Evolutionary conservation across 176 grass and related monocot genomes (phyloP).

Genomic region (Lolium rigidum): DNA sequence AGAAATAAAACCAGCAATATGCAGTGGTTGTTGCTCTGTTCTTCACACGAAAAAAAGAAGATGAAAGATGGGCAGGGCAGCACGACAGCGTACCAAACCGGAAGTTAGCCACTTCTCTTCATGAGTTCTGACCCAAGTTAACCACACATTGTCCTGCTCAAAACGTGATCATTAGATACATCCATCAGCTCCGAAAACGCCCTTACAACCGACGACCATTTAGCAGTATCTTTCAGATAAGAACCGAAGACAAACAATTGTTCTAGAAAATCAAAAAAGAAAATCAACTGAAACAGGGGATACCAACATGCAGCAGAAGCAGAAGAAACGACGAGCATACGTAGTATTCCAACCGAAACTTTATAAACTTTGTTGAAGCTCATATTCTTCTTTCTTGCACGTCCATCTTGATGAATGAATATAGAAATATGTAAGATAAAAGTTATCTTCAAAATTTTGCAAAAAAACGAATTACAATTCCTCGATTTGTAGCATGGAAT

Average conservation of each 20-base stretch:
- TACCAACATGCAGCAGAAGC: conserved; percentile 51
- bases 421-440: too few species aligned
- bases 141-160: neutral
- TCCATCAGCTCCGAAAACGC: conserved; percentile 16
- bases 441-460: too few species aligned
- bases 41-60: too few species aligned
- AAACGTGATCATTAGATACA: conserved; percentile 30
- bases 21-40: too few species aligned
- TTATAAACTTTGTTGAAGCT: conserved; percentile 21
- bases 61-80: too few species aligned
- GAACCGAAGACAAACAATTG: neutral
- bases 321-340: conserved; percentile 48
- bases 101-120: neutral
- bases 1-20: too few species aligned
- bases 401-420: too few species aligned
- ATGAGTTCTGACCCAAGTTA: neutral
- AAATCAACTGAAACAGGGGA: too few species aligned
- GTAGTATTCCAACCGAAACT: conserved; percentile 39
- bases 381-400: conserved; percentile 6
- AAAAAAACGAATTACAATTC: too few species aligned
- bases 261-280: too few species aligned
- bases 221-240: conserved; percentile 24
- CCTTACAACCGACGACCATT: conserved; percentile 12
- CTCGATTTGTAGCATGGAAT: too few species aligned
- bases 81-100: too few species aligned